These are phyloP conservation scores for Aspergillus piperis DNA, from an alignment of 2,329 filamentous ascomycete genomes.

Conservation along the genomic window DNA sequence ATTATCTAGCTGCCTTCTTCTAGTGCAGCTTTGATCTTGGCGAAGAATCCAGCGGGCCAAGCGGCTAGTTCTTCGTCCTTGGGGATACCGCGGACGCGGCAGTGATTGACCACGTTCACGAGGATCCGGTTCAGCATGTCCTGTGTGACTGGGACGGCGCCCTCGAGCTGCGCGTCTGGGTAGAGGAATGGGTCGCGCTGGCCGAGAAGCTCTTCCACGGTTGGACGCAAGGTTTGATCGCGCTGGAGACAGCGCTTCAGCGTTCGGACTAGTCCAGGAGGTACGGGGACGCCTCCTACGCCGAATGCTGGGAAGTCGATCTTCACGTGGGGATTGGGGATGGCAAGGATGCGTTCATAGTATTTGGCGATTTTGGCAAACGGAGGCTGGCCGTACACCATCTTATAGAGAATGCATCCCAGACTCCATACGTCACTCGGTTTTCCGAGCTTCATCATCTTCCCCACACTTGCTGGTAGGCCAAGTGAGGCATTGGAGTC, in stretches of 20 bases:
- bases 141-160: slow-evolving; percentile 54
- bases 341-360: slow-evolving; percentile 71
- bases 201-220: slow-evolving; percentile 57
- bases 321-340: slow-evolving; percentile 51
- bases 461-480: slow-evolving; percentile 52
- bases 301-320: slow-evolving; percentile 51
- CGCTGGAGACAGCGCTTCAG: slow-evolving; percentile 61
- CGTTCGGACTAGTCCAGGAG: slow-evolving; percentile 57
- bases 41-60: slow-evolving; percentile 52
- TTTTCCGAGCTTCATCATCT: slow-evolving; percentile 93
- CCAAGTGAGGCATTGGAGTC: slow-evolving; percentile 72
- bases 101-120: slow-evolving; percentile 61
- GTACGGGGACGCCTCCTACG: slow-evolving; percentile 53
- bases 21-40: slow-evolving; percentile 49
- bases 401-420: slow-evolving; percentile 95
- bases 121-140: slow-evolving; percentile 63
- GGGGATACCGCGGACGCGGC: slow-evolving; percentile 57
- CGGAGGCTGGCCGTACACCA: slow-evolving; percentile 95
- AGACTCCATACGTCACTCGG: slow-evolving; percentile 95
- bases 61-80: slow-evolving; percentile 57
- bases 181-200: slow-evolving; percentile 60
- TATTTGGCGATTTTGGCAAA: slow-evolving; percentile 90
- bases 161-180: slow-evolving; percentile 53
- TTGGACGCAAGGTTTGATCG: slow-evolving; percentile 58
- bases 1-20: slow-evolving; percentile 32